Evolutionary conservation across 139 green algal species (phyloP), one percentile per base, ranked within the genome.

Genomic region (Chlorella sp.): DNA sequence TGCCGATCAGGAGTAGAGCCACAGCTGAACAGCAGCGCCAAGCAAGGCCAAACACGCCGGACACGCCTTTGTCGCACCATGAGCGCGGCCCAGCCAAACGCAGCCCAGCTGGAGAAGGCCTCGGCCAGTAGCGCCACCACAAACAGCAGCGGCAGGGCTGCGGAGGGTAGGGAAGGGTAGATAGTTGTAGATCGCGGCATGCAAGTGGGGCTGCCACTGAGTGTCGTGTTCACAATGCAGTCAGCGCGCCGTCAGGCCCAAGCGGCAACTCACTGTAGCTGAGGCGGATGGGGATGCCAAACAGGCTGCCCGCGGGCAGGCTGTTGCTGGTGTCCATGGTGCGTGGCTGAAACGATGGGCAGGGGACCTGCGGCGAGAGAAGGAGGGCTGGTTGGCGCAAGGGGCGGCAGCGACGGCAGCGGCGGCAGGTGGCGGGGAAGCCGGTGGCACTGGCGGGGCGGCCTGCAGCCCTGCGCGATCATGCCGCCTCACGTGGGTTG

Each of bases 241-340:
- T 30, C 62, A 40, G 30, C 30, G 28, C 20, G 28, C 16, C 11
- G 20, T 28, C 16, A 3, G 22, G 56, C 56, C 9, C 56, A 65
- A 5, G 20, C 44, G 41, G 41, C 64, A 70, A 51, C 79, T 85
- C 54, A 85, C 81, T 73, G 58, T 87, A 75, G 51, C 51, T 60
- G 0, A 87, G 44, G 4, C 83, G 83, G 36, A 87, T 54, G 7
- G 83, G 83, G 32, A 87, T 67, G 60, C 83, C 73, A 9, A 65
- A 64, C 32, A 87, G 60, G 34, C 73, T 70, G 48, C 83, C 83
- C n/a, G 68, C 28, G 7, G 83, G 73, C 56, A 87, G 40, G 38
- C 43, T 78, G 67, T 17, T 73, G 67, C 67, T 73, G 14, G 40
- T 73, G 67, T 41, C 40, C 28, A 32, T 60, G 26, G 28, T 34